Percentiles rank a stretch among this genome's conserved stretches.
Evolutionary conservation across 1,139 yeast species (phyloP).

Genomic region (Magnusiomyces fungicola): DNA sequence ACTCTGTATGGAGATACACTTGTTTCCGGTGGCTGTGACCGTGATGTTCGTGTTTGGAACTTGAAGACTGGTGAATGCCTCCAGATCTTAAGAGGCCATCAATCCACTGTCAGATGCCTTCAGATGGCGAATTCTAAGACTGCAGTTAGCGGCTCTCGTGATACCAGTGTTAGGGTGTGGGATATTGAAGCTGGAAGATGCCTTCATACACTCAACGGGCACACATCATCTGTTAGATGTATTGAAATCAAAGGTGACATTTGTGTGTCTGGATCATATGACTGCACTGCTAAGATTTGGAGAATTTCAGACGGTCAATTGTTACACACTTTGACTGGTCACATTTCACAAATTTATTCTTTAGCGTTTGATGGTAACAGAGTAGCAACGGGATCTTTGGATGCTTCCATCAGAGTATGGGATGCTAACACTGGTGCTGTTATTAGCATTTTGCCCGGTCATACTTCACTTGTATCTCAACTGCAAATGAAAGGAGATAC

Average conservation of each 20-base stretch:
- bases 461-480: conserved; percentile 60
- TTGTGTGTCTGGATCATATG: conserved; percentile 70
- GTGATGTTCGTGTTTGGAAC: conserved; percentile 90
- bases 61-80: conserved; percentile 64
- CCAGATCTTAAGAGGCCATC: conserved; percentile 81
- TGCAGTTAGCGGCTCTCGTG: conserved; percentile 84
- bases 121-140: conserved; percentile 68
- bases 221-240: conserved; percentile 69
- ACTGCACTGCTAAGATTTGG: conserved; percentile 86
- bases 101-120: conserved; percentile 88
- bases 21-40: conserved; percentile 85
- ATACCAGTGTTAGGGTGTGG: conserved; percentile 87
- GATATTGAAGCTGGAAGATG: conserved; percentile 73
- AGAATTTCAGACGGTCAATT: conserved; percentile 69
- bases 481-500: conserved; percentile 84
- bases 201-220: conserved; percentile 63
- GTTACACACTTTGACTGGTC: conserved; percentile 74
- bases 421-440: conserved; percentile 77
- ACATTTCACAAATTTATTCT: conserved; percentile 77
- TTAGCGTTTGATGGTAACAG: conserved; percentile 75
- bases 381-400: conserved; percentile 79
- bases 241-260: conserved; percentile 47
- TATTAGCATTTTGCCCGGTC: conserved; percentile 65
- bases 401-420: conserved; percentile 90
- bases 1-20: conserved; percentile 71